phyloP scores from a whole-genome alignment of 2,329 filamentous ascomycete genomes.

The Fusarium domesticum region DNA sequence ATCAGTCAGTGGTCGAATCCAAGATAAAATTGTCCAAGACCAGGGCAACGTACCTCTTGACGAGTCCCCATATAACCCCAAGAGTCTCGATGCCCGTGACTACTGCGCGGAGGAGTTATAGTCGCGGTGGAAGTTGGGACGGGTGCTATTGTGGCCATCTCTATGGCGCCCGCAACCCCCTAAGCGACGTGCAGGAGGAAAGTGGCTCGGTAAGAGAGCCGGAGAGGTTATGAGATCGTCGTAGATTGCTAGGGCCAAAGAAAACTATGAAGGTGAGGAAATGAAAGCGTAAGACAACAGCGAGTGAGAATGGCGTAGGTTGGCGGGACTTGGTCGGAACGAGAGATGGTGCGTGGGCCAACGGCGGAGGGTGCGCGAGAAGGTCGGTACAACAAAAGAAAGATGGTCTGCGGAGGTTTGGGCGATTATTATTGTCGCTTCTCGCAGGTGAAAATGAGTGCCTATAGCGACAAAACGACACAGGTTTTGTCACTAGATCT shows the following conservation, averaged over 20 bases:
- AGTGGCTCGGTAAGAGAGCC: neutral
- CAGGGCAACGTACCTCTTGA: constrained; percentile 40
- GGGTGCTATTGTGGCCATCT: constrained; percentile 54
- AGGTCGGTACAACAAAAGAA: constrained; percentile 12
- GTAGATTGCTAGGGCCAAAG: constrained; percentile 2
- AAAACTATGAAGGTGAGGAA: neutral
- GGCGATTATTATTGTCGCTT: neutral
- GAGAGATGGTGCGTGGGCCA: constrained; percentile 11
- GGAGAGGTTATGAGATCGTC: constrained; percentile 2
- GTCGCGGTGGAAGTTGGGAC: constrained; percentile 46
- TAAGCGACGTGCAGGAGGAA: constrained; percentile 10
- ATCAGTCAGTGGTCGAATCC: constrained; percentile 15
- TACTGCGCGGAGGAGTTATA: constrained; percentile 48
- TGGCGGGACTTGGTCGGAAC: constrained; percentile 4
- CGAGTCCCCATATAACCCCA: constrained; percentile 42
- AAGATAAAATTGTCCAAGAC: neutral
- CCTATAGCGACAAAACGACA: constrained; percentile 2
- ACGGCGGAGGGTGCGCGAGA: constrained; percentile 14
- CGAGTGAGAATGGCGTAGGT: neutral
- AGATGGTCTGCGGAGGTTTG: constrained; percentile 11
- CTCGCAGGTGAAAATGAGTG: constrained; percentile 4
- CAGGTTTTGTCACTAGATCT: neutral
- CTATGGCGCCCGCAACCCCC: constrained; percentile 32
- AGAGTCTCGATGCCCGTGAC: constrained; percentile 44
- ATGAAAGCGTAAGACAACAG: neutral